Conservation (phyloP, 192 early-diverging fungal genomes). For the Umbelopsis ramanniana region DNA sequence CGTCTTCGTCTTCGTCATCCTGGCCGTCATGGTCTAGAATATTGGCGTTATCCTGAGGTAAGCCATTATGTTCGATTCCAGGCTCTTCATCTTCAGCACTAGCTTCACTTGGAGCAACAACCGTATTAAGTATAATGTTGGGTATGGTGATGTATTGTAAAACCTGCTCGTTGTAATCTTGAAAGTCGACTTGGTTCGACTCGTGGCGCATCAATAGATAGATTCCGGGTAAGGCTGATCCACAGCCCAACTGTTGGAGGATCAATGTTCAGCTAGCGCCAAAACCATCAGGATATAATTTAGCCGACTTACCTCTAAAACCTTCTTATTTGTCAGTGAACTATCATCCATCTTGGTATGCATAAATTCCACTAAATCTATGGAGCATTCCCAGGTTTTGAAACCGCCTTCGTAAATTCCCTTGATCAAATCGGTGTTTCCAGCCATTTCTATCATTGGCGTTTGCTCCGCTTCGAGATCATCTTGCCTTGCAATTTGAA, state of each 20-base stretch:
- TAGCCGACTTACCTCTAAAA: constrained; percentile 54
- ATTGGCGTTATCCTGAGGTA: no score
- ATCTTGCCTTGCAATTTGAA: constrained; percentile 80
- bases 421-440: constrained; percentile 76
- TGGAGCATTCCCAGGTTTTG: constrained; percentile 97
- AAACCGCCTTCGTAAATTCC: constrained; percentile 95
- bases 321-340: constrained; percentile 45
- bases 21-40: constrained; percentile 16
- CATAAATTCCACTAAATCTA: constrained; percentile 82
- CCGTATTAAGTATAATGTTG: constrained; percentile 86
- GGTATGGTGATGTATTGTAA: constrained; percentile 88
- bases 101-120: constrained; percentile 32
- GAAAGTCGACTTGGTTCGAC: constrained; percentile 71
- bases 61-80: neutral
- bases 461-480: constrained; percentile 50
- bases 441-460: constrained; percentile 50
- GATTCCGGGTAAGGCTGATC: constrained; percentile 84
- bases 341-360: constrained; percentile 42
- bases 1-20: constrained; percentile 29
- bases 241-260: constrained; percentile 82
- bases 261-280: neutral
- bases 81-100: constrained; percentile 34
- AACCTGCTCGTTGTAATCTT: constrained; percentile 94
- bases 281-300: neutral
- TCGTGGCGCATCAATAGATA: constrained; percentile 64